phyloP scores from a whole-genome alignment of 202 grass and related monocot species.

The Zizania palustris region DNA sequence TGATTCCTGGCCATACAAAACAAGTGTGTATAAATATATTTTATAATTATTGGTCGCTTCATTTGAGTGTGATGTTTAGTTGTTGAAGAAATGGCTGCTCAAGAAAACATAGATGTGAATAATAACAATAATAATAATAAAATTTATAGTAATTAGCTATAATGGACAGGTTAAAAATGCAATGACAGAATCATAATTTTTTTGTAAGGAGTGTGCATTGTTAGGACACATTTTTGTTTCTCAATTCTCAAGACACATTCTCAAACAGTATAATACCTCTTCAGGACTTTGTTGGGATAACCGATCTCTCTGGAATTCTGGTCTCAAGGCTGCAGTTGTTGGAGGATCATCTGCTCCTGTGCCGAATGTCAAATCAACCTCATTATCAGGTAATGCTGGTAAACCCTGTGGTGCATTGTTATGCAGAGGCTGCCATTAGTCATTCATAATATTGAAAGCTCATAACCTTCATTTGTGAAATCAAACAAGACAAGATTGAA shows the following conservation, averaged over 20 bases:
- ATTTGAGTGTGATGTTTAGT: slow-evolving; percentile 5
- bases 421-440: slow-evolving; percentile 9
- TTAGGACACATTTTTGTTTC: neutral
- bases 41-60: slow-evolving; percentile 7
- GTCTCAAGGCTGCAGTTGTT: slow-evolving; percentile 46
- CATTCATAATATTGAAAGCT: neutral
- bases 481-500: neutral
- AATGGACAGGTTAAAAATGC: slow-evolving; percentile 1
- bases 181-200: neutral
- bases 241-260: neutral
- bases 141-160: neutral
- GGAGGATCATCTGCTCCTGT: slow-evolving; percentile 50
- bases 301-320: slow-evolving; percentile 58
- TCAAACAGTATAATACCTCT: slow-evolving; percentile 46
- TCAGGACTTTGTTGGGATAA: slow-evolving; percentile 62
- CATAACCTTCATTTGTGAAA: slow-evolving; percentile 1
- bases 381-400: slow-evolving; percentile 49
- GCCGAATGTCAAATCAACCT: slow-evolving; percentile 38
- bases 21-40: slow-evolving; percentile 30
- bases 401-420: slow-evolving; percentile 51
- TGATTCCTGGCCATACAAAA: slow-evolving; percentile 51
- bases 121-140: slow-evolving; percentile 12
- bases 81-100: slow-evolving; percentile 18
- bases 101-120: neutral
- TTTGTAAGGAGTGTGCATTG: too few relatives aligned